phyloP scores from a whole-genome alignment of 495 filamentous ascomycete genomes.

The Penicillium fimorum region DNA sequence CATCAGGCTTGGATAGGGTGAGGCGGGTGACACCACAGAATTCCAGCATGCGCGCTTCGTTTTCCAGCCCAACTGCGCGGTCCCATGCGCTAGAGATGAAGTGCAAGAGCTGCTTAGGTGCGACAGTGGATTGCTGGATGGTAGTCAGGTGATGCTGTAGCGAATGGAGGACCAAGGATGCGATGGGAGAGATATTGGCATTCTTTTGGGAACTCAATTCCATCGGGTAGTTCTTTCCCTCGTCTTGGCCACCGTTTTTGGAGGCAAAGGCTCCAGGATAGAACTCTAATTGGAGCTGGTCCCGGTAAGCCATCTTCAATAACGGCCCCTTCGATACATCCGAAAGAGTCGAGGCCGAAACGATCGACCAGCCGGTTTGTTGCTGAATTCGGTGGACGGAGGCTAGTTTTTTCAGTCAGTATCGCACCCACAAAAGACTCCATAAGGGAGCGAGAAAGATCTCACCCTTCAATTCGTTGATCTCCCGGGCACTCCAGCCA shows the following conservation, averaged over 20 bases:
- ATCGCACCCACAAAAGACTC: slow-evolving; percentile 11
- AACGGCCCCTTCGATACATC: slow-evolving; percentile 43
- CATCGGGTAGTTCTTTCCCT: slow-evolving; percentile 27
- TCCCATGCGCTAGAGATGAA: slow-evolving; percentile 47
- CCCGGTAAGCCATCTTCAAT: slow-evolving; percentile 75
- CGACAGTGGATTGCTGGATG: slow-evolving; percentile 31
- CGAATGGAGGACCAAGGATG: slow-evolving; percentile 39
- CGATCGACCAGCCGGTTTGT: slow-evolving; percentile 73
- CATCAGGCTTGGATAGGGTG: slow-evolving; percentile 30
- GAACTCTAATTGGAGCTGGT: slow-evolving; percentile 75
- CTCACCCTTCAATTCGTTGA: slow-evolving; percentile 68
- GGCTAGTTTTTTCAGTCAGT: slow-evolving; percentile 39
- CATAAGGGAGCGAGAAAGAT: not conserved
- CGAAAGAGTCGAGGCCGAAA: slow-evolving; percentile 51
- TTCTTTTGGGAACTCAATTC: slow-evolving; percentile 27
- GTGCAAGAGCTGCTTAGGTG: slow-evolving; percentile 37
- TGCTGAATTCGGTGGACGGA: slow-evolving; percentile 67
- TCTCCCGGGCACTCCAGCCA: slow-evolving; percentile 81
- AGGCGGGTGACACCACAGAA: slow-evolving; percentile 49
- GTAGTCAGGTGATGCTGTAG: slow-evolving; percentile 34
- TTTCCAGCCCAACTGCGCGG: slow-evolving; percentile 38
- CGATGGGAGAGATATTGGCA: slow-evolving; percentile 33
- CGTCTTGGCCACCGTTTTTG: slow-evolving; percentile 14
- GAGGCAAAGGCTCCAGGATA: slow-evolving; percentile 59
- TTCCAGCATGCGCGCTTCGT: slow-evolving; percentile 47